phyloP scores from a whole-genome alignment of 352 stramenopile species.

The Phytophthora nicotianae region DNA sequence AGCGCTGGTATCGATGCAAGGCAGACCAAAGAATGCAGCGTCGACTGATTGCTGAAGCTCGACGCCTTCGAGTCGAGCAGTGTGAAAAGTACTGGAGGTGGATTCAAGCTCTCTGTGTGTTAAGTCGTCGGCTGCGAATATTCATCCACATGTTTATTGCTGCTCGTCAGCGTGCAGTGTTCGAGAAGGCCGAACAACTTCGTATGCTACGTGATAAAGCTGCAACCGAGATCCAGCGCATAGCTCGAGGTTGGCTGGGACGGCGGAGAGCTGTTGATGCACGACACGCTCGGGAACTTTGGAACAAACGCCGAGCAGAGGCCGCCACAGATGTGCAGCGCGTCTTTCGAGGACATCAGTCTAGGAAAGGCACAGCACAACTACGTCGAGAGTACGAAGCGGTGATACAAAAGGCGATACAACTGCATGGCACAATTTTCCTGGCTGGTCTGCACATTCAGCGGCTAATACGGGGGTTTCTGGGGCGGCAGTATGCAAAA shows the following conservation, averaged over 20 bases:
- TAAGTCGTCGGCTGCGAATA: conserved; percentile 36
- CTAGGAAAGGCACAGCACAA: conserved; percentile 18
- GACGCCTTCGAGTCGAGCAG: conserved; percentile 28
- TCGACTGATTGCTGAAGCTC: conserved; percentile 30
- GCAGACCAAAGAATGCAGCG: conserved; percentile 26
- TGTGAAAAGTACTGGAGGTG: conserved; percentile 36
- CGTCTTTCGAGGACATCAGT: conserved; percentile 39
- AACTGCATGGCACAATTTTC: conserved; percentile 9
- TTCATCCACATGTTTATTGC: conserved; percentile 45
- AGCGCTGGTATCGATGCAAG: conserved; percentile 55
- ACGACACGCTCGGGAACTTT: conserved; percentile 24
- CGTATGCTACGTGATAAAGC: conserved; percentile 37
- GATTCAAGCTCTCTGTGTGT: conserved; percentile 36
- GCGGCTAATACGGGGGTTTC: conserved; percentile 43
- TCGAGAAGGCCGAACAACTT: conserved; percentile 46
- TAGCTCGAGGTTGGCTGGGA: conserved; percentile 48
- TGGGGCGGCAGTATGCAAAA: conserved; percentile 39
- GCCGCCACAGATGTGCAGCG: conserved; percentile 49
- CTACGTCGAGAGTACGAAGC: conserved; percentile 22
- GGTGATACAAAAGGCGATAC: conserved; percentile 26
- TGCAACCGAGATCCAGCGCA: conserved; percentile 41
- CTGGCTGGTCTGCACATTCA: conserved; percentile 44
- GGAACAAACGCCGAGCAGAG: conserved; percentile 19
- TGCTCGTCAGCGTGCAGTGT: conserved; percentile 35
- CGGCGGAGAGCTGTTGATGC: conserved; percentile 29